A percentile compares a stretch with the other conserved stretches of the same genome.
Conservation (phyloP, 192 early-diverging fungal genomes). For the Coemansia sp. region DNA sequence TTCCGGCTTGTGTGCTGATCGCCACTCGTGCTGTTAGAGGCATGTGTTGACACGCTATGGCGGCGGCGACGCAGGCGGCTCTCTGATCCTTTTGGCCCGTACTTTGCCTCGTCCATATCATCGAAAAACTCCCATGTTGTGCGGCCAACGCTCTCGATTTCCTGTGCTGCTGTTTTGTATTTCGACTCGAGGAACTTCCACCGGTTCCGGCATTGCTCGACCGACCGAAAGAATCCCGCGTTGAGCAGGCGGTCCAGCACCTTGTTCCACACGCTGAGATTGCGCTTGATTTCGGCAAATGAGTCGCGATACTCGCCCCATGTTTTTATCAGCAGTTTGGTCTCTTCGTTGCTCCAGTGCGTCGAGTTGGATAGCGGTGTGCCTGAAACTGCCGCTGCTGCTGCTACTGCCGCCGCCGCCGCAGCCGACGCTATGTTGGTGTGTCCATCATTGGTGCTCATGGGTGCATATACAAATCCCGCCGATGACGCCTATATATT, state of each 20-base stretch:
- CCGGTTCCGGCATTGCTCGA: slow-evolving; percentile 55
- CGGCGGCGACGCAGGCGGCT: not conserved
- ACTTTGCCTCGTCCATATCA: slow-evolving; percentile 48
- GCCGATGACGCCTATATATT: slow-evolving; percentile 5
- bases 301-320: slow-evolving; percentile 54
- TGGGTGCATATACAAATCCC: slow-evolving; percentile 15
- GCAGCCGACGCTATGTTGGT: slow-evolving; percentile 21
- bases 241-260: slow-evolving; percentile 48
- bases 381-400: slow-evolving; percentile 18
- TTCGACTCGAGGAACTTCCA: slow-evolving; percentile 57
- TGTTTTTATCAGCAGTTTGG: slow-evolving; percentile 43
- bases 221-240: slow-evolving; percentile 50
- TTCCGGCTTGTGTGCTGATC: not conserved
- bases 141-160: slow-evolving; percentile 18
- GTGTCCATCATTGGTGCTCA: slow-evolving; percentile 24
- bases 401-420: slow-evolving; percentile 32
- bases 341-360: slow-evolving; percentile 55
- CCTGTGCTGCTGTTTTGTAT: slow-evolving; percentile 35
- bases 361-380: slow-evolving; percentile 47
- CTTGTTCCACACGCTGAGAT: slow-evolving; percentile 55
- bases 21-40: not conserved
- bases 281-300: slow-evolving; percentile 57
- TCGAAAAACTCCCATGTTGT: slow-evolving; percentile 52
- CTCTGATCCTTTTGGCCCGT: slow-evolving; percentile 10
- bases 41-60: slow-evolving; percentile 8